Evolutionary conservation across 2,329 filamentous ascomycete species (phyloP).

Genomic region (Claviceps sp.): DNA sequence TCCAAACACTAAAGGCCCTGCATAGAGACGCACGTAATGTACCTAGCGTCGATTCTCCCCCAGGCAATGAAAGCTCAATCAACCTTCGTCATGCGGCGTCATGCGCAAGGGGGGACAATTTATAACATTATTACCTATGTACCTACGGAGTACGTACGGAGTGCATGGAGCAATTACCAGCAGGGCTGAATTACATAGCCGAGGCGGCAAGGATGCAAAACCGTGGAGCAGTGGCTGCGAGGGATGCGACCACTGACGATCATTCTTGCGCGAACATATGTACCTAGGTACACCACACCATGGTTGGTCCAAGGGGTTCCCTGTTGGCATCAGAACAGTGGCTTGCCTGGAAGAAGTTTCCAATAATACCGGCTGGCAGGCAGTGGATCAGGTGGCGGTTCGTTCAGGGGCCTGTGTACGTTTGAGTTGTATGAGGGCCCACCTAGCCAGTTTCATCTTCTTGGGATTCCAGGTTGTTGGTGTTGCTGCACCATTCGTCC

Average conservation of each 20-base stretch:
- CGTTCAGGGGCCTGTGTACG: neutral
- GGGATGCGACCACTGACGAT: neutral
- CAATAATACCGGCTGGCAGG: neutral
- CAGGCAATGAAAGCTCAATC: too few species aligned
- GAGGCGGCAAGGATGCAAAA: neutral
- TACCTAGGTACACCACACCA: neutral
- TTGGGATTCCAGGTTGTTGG: neutral
- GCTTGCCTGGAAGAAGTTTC: neutral
- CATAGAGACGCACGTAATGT: neutral
- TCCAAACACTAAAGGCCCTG: neutral
- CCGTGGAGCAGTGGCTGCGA: neutral
- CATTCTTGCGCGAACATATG: neutral
- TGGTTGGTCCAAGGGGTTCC: neutral
- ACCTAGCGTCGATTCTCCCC: too few species aligned
- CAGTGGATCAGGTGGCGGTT: neutral
- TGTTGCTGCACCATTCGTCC: neutral
- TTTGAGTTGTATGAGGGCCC: neutral
- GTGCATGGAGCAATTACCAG: neutral
- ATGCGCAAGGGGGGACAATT: neutral
- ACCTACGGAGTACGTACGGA: too few species aligned
- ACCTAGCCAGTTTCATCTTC: conserved; percentile 5
- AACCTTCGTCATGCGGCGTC: neutral
- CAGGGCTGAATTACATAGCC: neutral
- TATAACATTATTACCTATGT: too few species aligned
- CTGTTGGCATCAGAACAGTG: neutral